These are phyloP conservation scores for Saccharum officinarum DNA, from an alignment of 176 grass and related monocot genomes.

Conservation along the genomic window DNA sequence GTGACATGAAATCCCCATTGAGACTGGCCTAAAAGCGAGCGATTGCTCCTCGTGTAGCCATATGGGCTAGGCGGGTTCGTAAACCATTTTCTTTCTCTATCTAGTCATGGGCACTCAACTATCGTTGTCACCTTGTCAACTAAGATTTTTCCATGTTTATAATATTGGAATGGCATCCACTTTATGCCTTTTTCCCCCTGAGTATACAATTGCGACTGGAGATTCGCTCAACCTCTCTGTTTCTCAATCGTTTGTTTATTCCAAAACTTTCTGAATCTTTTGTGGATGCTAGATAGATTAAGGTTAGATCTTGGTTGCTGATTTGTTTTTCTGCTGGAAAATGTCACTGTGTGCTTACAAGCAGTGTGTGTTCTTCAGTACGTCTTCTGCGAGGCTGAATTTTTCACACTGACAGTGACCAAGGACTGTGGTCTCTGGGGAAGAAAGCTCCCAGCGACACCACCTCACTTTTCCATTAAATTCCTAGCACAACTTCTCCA, in stretches of 20 bases:
- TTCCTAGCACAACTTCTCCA: neutral
- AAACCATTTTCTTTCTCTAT: neutral
- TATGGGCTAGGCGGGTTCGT: conserved; percentile 40
- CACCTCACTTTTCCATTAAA: neutral
- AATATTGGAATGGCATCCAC: neutral
- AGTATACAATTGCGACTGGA: conserved; percentile 29
- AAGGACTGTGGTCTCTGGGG: neutral
- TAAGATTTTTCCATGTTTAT: conserved; percentile 21
- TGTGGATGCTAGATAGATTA: neutral
- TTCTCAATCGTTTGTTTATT: conserved; percentile 11
- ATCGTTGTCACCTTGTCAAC: conserved; percentile 40
- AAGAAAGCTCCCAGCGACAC: neutral
- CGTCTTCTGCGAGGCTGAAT: neutral
- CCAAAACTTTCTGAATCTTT: neutral
- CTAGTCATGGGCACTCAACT: conserved; percentile 18
- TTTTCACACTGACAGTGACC: neutral
- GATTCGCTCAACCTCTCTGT: conserved; percentile 28
- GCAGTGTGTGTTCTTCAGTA: neutral
- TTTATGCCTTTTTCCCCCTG: conserved; percentile 18
- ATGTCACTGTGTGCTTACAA: neutral
- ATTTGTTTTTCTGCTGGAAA: conserved; percentile 5
- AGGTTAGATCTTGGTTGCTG: neutral
- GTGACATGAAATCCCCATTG: no score
- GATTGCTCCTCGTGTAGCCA: conserved; percentile 43
- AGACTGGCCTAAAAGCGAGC: no score